Conservation (phyloP, 2,329 filamentous ascomycete species). For the Chrysoporthe puriensis region DNA sequence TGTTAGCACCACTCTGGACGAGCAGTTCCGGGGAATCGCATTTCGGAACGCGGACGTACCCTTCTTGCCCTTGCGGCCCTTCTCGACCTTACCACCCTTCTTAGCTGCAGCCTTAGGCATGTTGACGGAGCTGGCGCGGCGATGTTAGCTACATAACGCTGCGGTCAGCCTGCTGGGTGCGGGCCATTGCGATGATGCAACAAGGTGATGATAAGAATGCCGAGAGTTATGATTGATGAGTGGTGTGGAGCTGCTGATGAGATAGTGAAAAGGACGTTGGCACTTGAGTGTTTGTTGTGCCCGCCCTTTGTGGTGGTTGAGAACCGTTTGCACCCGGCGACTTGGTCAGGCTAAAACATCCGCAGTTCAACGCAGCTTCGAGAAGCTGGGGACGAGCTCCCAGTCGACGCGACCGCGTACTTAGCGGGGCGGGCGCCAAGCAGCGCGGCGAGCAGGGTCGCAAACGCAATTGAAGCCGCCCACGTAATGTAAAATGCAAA, state of each 20-base stretch:
- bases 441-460: constrained; percentile 33
- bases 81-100: constrained; percentile 56
- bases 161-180: neutral
- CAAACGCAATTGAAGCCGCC: constrained; percentile 45
- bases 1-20: constrained; percentile 18
- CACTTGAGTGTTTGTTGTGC: neutral
- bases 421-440: constrained; percentile 18
- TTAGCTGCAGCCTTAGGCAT: constrained; percentile 65
- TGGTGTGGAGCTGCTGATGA: neutral
- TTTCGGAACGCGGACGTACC: constrained; percentile 46
- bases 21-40: neutral
- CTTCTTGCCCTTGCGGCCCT: constrained; percentile 61
- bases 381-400: constrained; percentile 15
- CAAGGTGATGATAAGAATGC: neutral
- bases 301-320: neutral
- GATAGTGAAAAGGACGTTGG: neutral
- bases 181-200: neutral
- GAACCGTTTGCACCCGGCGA: neutral
- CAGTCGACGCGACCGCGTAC: constrained; percentile 14
- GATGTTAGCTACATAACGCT: constrained; percentile 34
- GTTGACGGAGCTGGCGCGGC: constrained; percentile 41
- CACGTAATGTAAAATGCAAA: constrained; percentile 38
- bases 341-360: constrained; percentile 12
- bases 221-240: neutral
- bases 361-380: constrained; percentile 15